Percentiles rank a stretch among this genome's conserved stretches.
phyloP scores from a whole-genome alignment of 495 filamentous ascomycete genomes.

The Podospora comata region DNA sequence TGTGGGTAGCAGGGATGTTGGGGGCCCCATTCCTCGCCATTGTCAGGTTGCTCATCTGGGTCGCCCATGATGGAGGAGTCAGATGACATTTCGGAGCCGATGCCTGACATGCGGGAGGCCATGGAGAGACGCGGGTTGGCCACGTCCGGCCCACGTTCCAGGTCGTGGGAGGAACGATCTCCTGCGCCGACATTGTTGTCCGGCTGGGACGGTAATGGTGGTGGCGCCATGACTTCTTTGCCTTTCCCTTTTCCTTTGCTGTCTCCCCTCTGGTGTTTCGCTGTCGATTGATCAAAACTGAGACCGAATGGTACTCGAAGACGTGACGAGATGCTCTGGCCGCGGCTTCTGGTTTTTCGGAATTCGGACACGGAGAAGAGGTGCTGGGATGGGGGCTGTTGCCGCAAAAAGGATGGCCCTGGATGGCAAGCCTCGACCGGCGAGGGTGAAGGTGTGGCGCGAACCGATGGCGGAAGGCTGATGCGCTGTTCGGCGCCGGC shows the following conservation, averaged over 20 bases:
- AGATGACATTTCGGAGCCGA: constrained; percentile 50
- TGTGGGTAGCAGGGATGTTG: constrained; percentile 91
- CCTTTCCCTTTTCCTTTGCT: constrained; percentile 39
- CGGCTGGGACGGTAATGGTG: constrained; percentile 5
- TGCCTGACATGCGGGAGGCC: constrained; percentile 39
- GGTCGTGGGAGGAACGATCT: constrained; percentile 44
- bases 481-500: constrained; percentile 64
- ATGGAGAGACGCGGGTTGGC: constrained; percentile 37
- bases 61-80: constrained; percentile 55
- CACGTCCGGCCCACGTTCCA: constrained; percentile 47
- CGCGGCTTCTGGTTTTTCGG: constrained; percentile 24
- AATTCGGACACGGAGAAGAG: constrained; percentile 34
- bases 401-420: constrained; percentile 25
- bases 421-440: constrained; percentile 30
- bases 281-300: constrained; percentile 28
- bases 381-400: constrained; percentile 22
- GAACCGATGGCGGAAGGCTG: constrained; percentile 59
- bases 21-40: constrained; percentile 74
- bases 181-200: constrained; percentile 9
- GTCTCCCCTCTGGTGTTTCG: constrained; percentile 6
- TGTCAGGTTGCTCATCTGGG: constrained; percentile 45
- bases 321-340: constrained; percentile 32
- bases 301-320: constrained; percentile 34
- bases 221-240: constrained; percentile 44
- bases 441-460: constrained; percentile 34